Base-by-base conservation (phyloP, 2,329 filamentous ascomycete species). In the Colletotrichum salicis region DNA sequence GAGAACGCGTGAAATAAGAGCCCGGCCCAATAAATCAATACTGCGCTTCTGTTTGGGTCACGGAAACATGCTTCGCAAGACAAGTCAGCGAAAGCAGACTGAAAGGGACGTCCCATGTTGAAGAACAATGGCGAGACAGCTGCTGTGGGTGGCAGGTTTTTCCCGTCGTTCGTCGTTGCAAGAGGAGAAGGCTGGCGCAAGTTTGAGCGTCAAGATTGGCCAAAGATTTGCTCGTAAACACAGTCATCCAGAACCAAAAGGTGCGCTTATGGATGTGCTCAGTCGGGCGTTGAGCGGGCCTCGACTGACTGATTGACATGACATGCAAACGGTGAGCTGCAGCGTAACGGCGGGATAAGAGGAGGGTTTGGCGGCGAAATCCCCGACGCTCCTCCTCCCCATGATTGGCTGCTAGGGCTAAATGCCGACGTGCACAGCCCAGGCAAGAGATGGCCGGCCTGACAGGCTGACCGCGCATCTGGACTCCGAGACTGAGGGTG, bases 401-500 rank as follows among this genome's bases (percentile, higher is more conserved):
- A 29, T 64, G 59, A 71, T 71, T 71, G 69, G 69, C 22, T 58
- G 59, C 19, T n/a, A 35, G 27, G 54, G 41, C 58, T 22, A 55
- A 64, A 45, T 68, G 52, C 69, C 69, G 59, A 41, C 15, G 52
- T 45, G 52, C 64, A 62, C 69, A 68, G 69, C 58, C 58, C 52
- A 41, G 57, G 22, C 37, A 35, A 51, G 57, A 51, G 52, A 67
- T 33, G n/a, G 57, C 33, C n/a, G 58, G 58, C 33, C 27, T 52
- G 31, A 33, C 45, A 59, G 52, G 69, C 12, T 56, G 64, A 55
- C 57, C 52, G 37, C 37, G 45, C 41, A 48, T 48, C 41, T 48
- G 41, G 19, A 48, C 41, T 19, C 41, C 41, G 19, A 48, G 41
- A 48, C 19, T 48, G 41, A n/a, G 8, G 2, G 41, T 48, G 41